These are phyloP conservation scores for Fusarium coicis DNA, from an alignment of 2,329 filamentous ascomycete genomes.

Conservation along the genomic window DNA sequence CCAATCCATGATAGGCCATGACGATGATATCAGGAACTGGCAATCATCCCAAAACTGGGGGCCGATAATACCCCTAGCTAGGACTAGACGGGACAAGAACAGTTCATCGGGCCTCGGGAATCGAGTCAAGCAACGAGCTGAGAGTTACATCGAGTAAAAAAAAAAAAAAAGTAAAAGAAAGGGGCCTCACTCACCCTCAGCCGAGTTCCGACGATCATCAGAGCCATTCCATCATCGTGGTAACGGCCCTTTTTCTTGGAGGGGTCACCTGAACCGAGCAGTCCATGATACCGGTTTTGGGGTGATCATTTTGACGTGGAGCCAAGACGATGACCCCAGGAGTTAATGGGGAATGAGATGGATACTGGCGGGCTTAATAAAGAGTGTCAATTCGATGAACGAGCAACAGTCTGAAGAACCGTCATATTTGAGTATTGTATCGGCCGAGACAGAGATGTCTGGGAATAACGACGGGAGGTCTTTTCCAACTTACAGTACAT, in stretches of 20 bases:
- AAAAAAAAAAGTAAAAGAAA: neutral
- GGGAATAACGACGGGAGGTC: neutral
- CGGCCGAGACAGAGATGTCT: neutral
- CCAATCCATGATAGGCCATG: slow-evolving; percentile 21
- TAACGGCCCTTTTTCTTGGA: slow-evolving; percentile 15
- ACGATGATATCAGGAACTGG: slow-evolving; percentile 36
- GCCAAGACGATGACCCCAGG: slow-evolving; percentile 16
- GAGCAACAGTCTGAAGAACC: neutral
- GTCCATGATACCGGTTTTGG: slow-evolving; percentile 20
- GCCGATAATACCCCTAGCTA: neutral
- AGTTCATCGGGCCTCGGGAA: slow-evolving; percentile 11
- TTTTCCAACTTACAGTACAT: neutral
- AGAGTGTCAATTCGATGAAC: neutral
- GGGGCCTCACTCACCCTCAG: neutral
- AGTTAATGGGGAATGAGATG: slow-evolving; percentile 5
- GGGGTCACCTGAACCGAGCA: slow-evolving; percentile 19
- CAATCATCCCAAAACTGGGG: slow-evolving; percentile 9
- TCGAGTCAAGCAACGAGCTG: slow-evolving; percentile 6
- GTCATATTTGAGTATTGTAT: neutral
- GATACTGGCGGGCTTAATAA: slow-evolving; percentile 13
- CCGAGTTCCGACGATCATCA: slow-evolving; percentile 25
- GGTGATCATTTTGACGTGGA: slow-evolving; percentile 14
- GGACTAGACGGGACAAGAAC: slow-evolving; percentile 1
- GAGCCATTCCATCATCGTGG: slow-evolving; percentile 6
- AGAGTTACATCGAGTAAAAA: neutral